phyloP scores from a whole-genome alignment of 768 basidiomycete species.

The Tylopilus plumbeoviolaceoides region DNA sequence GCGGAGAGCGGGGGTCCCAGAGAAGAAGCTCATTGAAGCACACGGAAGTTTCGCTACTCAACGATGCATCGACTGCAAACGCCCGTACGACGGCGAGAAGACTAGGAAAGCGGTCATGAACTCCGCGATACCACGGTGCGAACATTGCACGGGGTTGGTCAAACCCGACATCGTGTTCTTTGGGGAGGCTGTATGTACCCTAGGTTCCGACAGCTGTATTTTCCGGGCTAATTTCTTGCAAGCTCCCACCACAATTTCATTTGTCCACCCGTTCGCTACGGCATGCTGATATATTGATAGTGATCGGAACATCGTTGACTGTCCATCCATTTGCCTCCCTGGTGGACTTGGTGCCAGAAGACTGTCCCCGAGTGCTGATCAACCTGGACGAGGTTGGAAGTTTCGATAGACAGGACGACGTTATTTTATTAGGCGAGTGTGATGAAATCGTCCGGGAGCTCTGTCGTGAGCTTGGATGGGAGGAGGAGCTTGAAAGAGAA shows the following conservation, averaged over 20 bases:
- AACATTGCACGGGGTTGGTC: slow-evolving; percentile 64
- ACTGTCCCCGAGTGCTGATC: slow-evolving; percentile 81
- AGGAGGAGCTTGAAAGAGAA: slow-evolving; percentile 48
- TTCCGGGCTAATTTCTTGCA: slow-evolving; percentile 1
- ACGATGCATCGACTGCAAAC: slow-evolving; percentile 72
- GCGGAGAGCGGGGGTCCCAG: slow-evolving; percentile 73
- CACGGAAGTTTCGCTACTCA: slow-evolving; percentile 94
- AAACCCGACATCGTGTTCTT: slow-evolving; percentile 98
- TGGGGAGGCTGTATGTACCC: slow-evolving; percentile 62
- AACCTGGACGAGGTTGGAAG: slow-evolving; percentile 81
- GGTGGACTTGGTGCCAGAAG: slow-evolving; percentile 46
- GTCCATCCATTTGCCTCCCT: slow-evolving; percentile 88
- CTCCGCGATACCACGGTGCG: slow-evolving; percentile 62
- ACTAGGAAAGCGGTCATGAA: slow-evolving; percentile 61
- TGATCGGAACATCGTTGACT: slow-evolving; percentile 87
- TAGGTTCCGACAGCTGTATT: neutral
- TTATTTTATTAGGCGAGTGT: slow-evolving; percentile 65
- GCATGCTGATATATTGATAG: slow-evolving; percentile 80
- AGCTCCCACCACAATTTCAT: slow-evolving; percentile 77
- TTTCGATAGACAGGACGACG: slow-evolving; percentile 54
- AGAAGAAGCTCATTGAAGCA: slow-evolving; percentile 80
- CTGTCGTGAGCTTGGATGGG: slow-evolving; percentile 72
- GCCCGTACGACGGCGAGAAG: slow-evolving; percentile 54
- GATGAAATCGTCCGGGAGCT: slow-evolving; percentile 63
- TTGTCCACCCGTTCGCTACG: slow-evolving; percentile 46